These are phyloP conservation scores for Kodamaea derodonti DNA, from an alignment of 1,139 yeast genomes.

Conservation along the genomic window DNA sequence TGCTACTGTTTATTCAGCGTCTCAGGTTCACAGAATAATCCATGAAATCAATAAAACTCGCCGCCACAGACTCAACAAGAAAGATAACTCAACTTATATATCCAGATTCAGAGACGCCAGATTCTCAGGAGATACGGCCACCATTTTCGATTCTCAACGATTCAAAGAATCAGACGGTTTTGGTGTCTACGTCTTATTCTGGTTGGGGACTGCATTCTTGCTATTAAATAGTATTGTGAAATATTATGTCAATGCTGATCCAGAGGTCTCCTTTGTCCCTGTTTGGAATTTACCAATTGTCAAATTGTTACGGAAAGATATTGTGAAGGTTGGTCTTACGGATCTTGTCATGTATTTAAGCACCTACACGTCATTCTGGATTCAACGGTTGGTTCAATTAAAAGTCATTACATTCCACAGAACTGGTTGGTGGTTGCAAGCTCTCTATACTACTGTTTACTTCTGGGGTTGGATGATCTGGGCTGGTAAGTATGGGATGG, in stretches of 20 bases:
- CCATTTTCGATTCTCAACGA: constrained; percentile 47
- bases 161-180: constrained; percentile 46
- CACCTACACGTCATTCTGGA: constrained; percentile 50
- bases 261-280: constrained; percentile 14
- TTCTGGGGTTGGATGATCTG: constrained; percentile 48
- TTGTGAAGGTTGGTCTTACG: constrained; percentile 60
- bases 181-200: constrained; percentile 65
- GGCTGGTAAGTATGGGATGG: constrained; percentile 42
- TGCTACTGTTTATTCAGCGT: constrained; percentile 1
- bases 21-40: constrained; percentile 1
- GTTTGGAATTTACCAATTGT: constrained; percentile 49
- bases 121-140: constrained; percentile 35
- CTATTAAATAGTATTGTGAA: constrained; percentile 48
- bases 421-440: constrained; percentile 60
- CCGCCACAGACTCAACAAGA: constrained; percentile 5
- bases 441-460: constrained; percentile 50
- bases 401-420: constrained; percentile 51
- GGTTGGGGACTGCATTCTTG: constrained; percentile 60
- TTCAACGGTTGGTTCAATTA: constrained; percentile 50
- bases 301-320: constrained; percentile 47
- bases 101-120: constrained; percentile 45
- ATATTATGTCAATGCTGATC: constrained; percentile 20
- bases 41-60: neutral
- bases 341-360: constrained; percentile 68
- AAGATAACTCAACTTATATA: constrained; percentile 7